Percentiles rank a stretch among this genome's conserved stretches.
Conservation (phyloP, 2,329 filamentous ascomycete species). For the Diaporthe citri region DNA sequence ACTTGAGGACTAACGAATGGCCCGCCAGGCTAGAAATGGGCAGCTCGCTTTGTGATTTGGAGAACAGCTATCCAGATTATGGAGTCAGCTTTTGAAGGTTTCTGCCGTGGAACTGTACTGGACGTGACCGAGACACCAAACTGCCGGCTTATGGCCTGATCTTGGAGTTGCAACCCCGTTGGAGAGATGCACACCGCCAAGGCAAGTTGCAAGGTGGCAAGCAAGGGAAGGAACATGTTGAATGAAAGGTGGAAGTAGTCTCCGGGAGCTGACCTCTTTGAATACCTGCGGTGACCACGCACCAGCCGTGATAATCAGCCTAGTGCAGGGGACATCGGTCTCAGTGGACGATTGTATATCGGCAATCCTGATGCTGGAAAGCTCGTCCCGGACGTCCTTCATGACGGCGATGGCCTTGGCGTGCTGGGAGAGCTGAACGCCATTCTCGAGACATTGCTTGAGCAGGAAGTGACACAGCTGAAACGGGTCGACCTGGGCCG, state of each 20-base stretch:
- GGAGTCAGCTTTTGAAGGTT: conserved; percentile 3
- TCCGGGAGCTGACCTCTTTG: conserved; percentile 45
- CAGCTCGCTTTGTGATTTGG: conserved; percentile 62
- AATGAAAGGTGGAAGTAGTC: neutral
- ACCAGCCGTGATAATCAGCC: conserved; percentile 76
- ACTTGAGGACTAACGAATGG: conserved; percentile 77
- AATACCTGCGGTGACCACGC: conserved; percentile 80
- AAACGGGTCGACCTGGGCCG: conserved; percentile 77
- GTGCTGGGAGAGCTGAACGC: conserved; percentile 76
- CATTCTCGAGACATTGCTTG: conserved; percentile 65
- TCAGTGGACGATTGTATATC: conserved; percentile 58
- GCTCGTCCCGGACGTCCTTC: conserved; percentile 61
- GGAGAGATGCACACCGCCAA: neutral
- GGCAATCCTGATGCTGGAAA: conserved; percentile 66
- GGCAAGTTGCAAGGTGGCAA: neutral
- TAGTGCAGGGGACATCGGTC: conserved; percentile 70
- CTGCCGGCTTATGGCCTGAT: neutral
- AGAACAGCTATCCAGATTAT: conserved; percentile 65
- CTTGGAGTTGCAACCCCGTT: neutral
- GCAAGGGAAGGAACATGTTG: neutral
- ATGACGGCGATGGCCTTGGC: conserved; percentile 66
- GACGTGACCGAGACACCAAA: neutral
- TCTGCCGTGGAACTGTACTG: neutral
- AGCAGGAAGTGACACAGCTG: conserved; percentile 76
- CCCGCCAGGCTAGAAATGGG: conserved; percentile 75